Conservation (phyloP, 208 protist genomes). For the Jaenimonas drosophilae region DNA sequence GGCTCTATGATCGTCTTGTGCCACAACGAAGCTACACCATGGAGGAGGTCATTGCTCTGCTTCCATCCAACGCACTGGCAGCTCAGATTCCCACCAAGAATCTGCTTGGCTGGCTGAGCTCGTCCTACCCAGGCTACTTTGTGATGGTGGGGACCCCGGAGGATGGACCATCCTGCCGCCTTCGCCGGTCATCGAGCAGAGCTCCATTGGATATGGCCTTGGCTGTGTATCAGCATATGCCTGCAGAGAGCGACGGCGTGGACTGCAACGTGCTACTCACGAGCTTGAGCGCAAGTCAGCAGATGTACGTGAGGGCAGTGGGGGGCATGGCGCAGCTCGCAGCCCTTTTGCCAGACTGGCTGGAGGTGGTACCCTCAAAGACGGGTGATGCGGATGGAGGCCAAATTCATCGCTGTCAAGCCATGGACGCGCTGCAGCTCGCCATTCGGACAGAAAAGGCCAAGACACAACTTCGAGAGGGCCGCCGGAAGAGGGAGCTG, state of each 20-base stretch:
- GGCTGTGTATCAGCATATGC: background rate
- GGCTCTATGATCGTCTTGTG: slow-evolving; percentile 65
- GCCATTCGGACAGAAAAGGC: too few species aligned
- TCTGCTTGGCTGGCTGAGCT: slow-evolving; percentile 53
- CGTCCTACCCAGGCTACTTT: slow-evolving; percentile 60
- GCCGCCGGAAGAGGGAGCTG: too few species aligned
- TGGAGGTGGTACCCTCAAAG: slow-evolving; percentile 12
- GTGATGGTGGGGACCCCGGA: slow-evolving; percentile 34
- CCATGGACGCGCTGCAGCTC: slow-evolving; percentile 2
- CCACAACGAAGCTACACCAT: slow-evolving; percentile 35
- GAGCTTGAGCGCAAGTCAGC: slow-evolving; percentile 19
- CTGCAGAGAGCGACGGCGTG: slow-evolving; percentile 8
- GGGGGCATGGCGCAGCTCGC: slow-evolving; percentile 27
- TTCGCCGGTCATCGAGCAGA: background rate
- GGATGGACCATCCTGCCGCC: slow-evolving; percentile 1
- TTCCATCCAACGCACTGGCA: slow-evolving; percentile 30
- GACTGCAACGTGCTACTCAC: slow-evolving; percentile 14
- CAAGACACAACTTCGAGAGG: too few species aligned
- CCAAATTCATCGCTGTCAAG: slow-evolving; percentile 1
- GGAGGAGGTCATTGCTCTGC: slow-evolving; percentile 36
- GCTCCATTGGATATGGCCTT: background rate
- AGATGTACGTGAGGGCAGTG: too few species aligned
- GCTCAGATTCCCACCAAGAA: slow-evolving; percentile 31
- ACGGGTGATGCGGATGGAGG: too few species aligned
- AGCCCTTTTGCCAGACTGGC: slow-evolving; percentile 40